phyloP scores from a whole-genome alignment of 1,284 basidiomycete genomes.

The Cyathus pygmaeus region DNA sequence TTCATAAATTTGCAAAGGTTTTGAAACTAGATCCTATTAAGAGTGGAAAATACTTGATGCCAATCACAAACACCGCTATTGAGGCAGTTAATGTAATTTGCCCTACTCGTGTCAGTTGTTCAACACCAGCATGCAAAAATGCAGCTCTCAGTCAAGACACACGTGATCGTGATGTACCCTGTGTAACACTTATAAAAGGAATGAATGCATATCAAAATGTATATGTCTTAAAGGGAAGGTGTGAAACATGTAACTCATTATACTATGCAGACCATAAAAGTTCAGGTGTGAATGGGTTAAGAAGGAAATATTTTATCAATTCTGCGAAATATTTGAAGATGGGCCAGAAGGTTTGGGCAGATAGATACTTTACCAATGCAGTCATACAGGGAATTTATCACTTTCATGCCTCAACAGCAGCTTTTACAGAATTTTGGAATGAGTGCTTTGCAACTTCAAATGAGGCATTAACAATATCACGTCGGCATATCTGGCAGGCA shows the following conservation, averaged over 20 bases:
- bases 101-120: too few species aligned
- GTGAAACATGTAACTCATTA: slow-evolving; percentile 19
- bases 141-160: too few species aligned
- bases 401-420: slow-evolving; percentile 4
- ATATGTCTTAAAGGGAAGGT: slow-evolving; percentile 19
- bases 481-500: slow-evolving; percentile 2
- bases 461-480: neutral
- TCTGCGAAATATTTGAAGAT: slow-evolving; percentile 32
- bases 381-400: slow-evolving; percentile 2
- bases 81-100: too few species aligned
- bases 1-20: too few species aligned
- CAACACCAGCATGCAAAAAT: too few species aligned
- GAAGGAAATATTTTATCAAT: slow-evolving; percentile 18
- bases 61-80: too few species aligned
- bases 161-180: slow-evolving; percentile 12
- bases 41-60: too few species aligned
- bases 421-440: slow-evolving; percentile 2
- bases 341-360: slow-evolving; percentile 28
- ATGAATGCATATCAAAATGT: slow-evolving; percentile 15
- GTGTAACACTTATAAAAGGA: slow-evolving; percentile 27
- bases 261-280: slow-evolving; percentile 31
- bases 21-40: too few species aligned
- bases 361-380: slow-evolving; percentile 8
- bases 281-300: neutral
- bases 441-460: neutral